These are phyloP conservation scores for Alternaria dauci DNA, from an alignment of 2,329 filamentous ascomycete species.

Conservation along the genomic window DNA sequence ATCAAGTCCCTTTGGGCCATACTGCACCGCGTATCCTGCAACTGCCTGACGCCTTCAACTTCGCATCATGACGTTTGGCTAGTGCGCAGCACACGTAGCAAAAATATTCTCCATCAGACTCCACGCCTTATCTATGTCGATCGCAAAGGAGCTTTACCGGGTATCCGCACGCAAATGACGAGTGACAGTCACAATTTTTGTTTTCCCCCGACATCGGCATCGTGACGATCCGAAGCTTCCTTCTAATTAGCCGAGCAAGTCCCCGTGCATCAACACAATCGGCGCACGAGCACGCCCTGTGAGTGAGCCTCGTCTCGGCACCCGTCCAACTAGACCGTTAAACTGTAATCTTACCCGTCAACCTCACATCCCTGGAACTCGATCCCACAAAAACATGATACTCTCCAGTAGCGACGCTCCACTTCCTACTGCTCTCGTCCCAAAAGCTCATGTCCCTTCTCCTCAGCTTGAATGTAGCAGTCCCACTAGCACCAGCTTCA, in stretches of 20 bases:
- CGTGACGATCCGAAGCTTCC: conserved; percentile 3
- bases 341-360: conserved; percentile 45
- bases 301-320: neutral
- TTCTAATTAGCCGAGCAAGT: neutral
- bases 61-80: neutral
- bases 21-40: conserved; percentile 8
- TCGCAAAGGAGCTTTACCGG: neutral
- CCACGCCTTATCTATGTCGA: conserved; percentile 1
- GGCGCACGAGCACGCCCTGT: neutral
- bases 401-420: conserved; percentile 47
- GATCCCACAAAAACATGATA: conserved; percentile 46
- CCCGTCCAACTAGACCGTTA: conserved; percentile 15
- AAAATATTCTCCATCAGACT: neutral
- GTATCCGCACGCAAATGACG: neutral
- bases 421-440: conserved; percentile 44
- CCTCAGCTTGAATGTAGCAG: conserved; percentile 46
- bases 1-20: conserved; percentile 13
- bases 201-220: conserved; percentile 4
- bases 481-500: conserved; percentile 38
- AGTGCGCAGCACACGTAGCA: neutral
- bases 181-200: neutral
- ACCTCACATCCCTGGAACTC: conserved; percentile 48
- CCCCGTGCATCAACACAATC: neutral
- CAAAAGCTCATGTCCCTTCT: conserved; percentile 51
- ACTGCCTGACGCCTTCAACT: neutral